phyloP scores from a whole-genome alignment of 1,139 yeast genomes.

The Sugiyamaella castrensis region DNA sequence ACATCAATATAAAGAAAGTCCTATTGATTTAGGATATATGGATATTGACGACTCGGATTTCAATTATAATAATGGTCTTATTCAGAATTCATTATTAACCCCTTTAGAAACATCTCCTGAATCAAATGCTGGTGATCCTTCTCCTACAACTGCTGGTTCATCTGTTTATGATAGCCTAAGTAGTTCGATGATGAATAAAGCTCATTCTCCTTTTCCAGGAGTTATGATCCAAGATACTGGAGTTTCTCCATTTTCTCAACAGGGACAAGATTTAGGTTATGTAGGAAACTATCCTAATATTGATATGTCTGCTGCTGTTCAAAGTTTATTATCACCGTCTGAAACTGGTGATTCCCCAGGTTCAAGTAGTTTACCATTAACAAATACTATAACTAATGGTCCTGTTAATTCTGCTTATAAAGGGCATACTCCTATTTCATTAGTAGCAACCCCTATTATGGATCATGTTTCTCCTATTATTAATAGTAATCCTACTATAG shows the following conservation, averaged over 20 bases:
- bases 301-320: conserved; percentile 10
- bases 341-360: conserved; percentile 9
- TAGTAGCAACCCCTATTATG: neutral
- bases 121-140: conserved; percentile 16
- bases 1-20: conserved; percentile 6
- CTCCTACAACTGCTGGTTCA: conserved; percentile 11
- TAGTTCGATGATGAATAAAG: neutral
- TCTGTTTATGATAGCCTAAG: conserved; percentile 8
- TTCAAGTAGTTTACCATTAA: too few relatives aligned
- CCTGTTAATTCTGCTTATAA: neutral
- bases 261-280: neutral
- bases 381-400: neutral
- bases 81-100: conserved; percentile 19
- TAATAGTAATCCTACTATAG: neutral
- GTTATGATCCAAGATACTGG: neutral
- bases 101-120: conserved; percentile 26
- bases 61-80: neutral
- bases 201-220: neutral
- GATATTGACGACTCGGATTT: conserved; percentile 9
- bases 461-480: neutral
- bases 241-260: neutral
- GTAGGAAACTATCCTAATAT: neutral
- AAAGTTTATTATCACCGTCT: conserved; percentile 12
- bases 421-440: neutral
- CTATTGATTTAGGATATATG: conserved; percentile 14